Base-by-base conservation (phyloP, 768 basidiomycete species). In the Termitomyces sp. region DNA sequence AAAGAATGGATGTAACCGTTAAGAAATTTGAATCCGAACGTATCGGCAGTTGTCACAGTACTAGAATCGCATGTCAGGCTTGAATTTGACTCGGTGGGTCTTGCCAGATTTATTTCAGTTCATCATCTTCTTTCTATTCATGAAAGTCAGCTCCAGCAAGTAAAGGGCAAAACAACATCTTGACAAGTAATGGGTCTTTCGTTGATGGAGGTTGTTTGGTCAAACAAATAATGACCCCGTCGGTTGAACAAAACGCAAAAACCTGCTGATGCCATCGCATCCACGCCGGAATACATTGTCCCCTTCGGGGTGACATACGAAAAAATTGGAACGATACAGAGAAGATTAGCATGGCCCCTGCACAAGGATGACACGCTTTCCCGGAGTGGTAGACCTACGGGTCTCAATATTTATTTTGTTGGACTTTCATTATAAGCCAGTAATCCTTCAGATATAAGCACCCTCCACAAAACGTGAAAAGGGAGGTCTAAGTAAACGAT, bases 291-390 rank as follows among this genome's bases (percentile, higher is more conserved):
- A 0, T 0, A 5, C 0, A 43, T 1, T 83, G 85, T 86, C 86
- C 87, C 86, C 86, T 89, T 89, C 86, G 86, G 87, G 86, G 90
- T 87, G 87, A 86, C 90, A 90, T 89, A 92, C 86, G 88, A 89
- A 90, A 94, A 93, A 92, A 90, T 94, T 93, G 92, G 91, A 95
- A 95, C 92, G 90, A 95, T 96, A 95, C 94, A 95, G 93, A 96
- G 94, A 95, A 96, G 95, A 95, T 96, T 95, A 95, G 94, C 94
- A 97, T 96, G 92, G 95, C 94, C 95, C 95, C 95, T 96, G 95
- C 95, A 96, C 94, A 97, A 96, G 95, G 94, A 96, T 95, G 94
- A 95, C 94, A 95, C 91, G 90, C 89, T 92, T 89, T 89, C 82
- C 86, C 87, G 87, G 89, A 90, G 88, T 89, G 87, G 88, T 88